Percentiles rank a stretch among this genome's conserved stretches.
Conservation (phyloP, 441 rosid species). For the Melastoma candidum region DNA sequence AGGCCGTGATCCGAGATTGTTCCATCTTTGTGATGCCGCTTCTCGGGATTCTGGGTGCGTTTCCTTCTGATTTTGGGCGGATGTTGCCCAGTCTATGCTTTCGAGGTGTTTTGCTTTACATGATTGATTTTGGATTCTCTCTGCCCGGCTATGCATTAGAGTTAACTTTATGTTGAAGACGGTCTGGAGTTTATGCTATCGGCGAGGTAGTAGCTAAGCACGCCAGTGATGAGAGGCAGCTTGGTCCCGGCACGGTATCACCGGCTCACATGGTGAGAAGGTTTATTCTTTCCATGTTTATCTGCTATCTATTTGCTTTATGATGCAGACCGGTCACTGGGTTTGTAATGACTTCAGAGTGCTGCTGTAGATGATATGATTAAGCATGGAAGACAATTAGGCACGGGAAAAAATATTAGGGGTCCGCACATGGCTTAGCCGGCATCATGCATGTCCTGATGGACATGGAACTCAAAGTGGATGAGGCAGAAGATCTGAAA, state of each 20-base stretch:
- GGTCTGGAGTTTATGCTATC: constrained; percentile 62
- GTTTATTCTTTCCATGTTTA: constrained; percentile 1
- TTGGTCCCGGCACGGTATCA: constrained; percentile 42
- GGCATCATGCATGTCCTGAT: constrained; percentile 62
- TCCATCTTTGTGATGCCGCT: constrained; percentile 60
- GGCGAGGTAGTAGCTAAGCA: constrained; percentile 62
- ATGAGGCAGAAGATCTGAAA: constrained; percentile 56
- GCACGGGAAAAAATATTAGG: constrained; percentile 71
- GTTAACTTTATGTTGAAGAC: constrained; percentile 53
- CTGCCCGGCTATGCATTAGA: constrained; percentile 20
- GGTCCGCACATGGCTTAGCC: constrained; percentile 70
- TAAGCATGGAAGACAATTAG: constrained; percentile 37
- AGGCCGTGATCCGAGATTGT: constrained; percentile 41
- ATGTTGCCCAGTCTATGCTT: constrained; percentile 5
- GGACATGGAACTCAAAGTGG: constrained; percentile 55
- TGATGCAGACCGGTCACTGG: background rate
- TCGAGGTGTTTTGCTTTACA: too few species aligned
- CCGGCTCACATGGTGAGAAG: constrained; percentile 27
- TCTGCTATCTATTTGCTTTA: background rate
- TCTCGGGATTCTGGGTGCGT: constrained; percentile 41
- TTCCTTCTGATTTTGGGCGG: background rate
- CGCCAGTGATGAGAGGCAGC: constrained; percentile 37
- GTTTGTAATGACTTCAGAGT: constrained; percentile 28
- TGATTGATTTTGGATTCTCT: background rate
- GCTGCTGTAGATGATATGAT: constrained; percentile 43